These are phyloP conservation scores for Colletotrichum tabaci DNA, from an alignment of 2,329 filamentous ascomycete species.

Conservation along the genomic window DNA sequence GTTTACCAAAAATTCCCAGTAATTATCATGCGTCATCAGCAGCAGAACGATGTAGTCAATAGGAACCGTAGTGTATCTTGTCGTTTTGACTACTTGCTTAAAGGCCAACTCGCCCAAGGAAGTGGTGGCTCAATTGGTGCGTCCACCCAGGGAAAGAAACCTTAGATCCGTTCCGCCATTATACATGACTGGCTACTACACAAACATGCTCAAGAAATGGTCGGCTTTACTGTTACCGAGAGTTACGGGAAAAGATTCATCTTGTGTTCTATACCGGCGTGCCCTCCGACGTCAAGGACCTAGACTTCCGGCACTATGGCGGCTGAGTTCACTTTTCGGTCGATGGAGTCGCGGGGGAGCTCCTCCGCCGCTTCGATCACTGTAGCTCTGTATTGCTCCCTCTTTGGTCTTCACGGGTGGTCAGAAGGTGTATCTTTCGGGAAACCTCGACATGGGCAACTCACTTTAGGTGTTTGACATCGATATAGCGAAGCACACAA, in stretches of 20 bases:
- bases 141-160: not conserved
- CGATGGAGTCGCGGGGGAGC: not conserved
- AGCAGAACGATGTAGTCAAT: not conserved
- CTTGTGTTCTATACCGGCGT: not conserved
- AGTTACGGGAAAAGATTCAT: not conserved
- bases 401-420: constrained; percentile 17
- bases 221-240: not conserved
- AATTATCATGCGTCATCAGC: not conserved
- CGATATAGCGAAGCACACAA: constrained; percentile 58
- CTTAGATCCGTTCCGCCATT: not conserved
- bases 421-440: not conserved
- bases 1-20: not conserved
- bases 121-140: not conserved
- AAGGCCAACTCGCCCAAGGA: not conserved
- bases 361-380: constrained; percentile 19
- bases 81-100: too few relatives aligned
- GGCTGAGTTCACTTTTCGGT: constrained; percentile 26
- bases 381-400: constrained; percentile 14
- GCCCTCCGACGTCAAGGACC: not conserved
- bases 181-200: not conserved
- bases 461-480: constrained; percentile 55
- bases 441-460: not conserved
- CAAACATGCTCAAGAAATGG: not conserved
- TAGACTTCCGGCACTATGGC: constrained; percentile 29
- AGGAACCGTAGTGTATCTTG: too few relatives aligned